Base-by-base conservation (phyloP, 106 monocot genomes). In the Amphibolis antarctica region DNA sequence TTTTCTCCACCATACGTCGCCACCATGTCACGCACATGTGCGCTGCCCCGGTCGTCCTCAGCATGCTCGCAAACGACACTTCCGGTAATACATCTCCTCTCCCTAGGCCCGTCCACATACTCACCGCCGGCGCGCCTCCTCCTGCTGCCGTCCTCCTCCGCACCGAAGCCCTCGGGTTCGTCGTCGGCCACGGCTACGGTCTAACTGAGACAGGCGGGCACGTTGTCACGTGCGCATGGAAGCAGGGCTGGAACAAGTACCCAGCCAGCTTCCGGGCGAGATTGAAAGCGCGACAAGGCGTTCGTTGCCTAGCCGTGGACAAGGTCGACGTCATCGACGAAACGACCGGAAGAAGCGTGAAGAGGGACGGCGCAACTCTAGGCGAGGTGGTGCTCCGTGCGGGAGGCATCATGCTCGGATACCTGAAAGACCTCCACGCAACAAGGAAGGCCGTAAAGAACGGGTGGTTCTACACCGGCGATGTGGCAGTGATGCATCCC, bases 21-120 rank as follows among this genome's bases (percentile, higher is more conserved):
- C 64, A 85, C 66, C n/a, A 55, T 0, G 84, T 84, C 29, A 82
- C 81, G n/a, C 84, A 85, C 69, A 24, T 88, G 71, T 84, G 88
- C 54, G 70, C 84, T 47, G 84, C 88, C 0, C 81, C 88, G 0
- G 74, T 85, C 26, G 79, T 88, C 1, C 68, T 85, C 65, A 85
- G 76, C 79, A 88, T 88, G 57, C 24, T 57, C 26, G 29, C 23
- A n/a, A 53, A 24, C 19, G 1, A 53, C 19, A 22, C 11, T 21
- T 53, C 53, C 11, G 22, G 22, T 51, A 24, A 10, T 28, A 1
- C 57, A 15, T 15, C 25, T 57, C 6, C 27, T 57, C 24, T 57
- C 2, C 25, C 57, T 0, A n/a, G 28, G 28, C 15, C 10, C 28
- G 76, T 67, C 84, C 21, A 69, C 74, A 43, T 60, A 5, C n/a